phyloP scores from a whole-genome alignment of 2,329 filamentous ascomycete species.

The Samsoniella hepiali region DNA sequence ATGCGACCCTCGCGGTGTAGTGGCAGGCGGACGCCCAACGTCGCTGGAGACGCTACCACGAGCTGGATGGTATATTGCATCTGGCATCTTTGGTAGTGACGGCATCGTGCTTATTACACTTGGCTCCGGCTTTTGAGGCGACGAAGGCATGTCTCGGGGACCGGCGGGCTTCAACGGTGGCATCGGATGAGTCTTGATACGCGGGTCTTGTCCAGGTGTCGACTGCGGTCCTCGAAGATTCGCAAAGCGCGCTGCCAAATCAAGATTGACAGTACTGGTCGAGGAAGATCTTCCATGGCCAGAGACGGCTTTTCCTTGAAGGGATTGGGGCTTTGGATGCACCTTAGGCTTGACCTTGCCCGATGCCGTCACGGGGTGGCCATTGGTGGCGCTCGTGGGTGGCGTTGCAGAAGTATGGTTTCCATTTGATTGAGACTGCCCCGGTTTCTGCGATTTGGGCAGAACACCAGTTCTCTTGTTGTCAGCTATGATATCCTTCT shows the following conservation, averaged over 20 bases:
- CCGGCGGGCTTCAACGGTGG: constrained; percentile 39
- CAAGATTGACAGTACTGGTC: constrained; percentile 37
- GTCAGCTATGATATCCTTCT: constrained; percentile 58
- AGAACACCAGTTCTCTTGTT: constrained; percentile 60
- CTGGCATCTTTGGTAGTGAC: constrained; percentile 65
- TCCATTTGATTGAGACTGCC: constrained; percentile 15
- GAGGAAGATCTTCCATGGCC: constrained; percentile 29
- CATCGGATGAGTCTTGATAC: constrained; percentile 49
- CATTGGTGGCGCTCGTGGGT: not conserved
- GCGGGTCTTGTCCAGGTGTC: constrained; percentile 47
- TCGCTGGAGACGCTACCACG: constrained; percentile 66
- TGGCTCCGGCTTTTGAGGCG: constrained; percentile 41
- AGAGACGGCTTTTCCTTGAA: constrained; percentile 58
- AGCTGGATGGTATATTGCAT: constrained; percentile 75
- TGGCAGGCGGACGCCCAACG: constrained; percentile 62
- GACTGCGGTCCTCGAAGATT: constrained; percentile 47
- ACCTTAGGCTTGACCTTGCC: constrained; percentile 45
- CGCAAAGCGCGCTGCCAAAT: constrained; percentile 56
- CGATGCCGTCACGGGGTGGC: constrained; percentile 22
- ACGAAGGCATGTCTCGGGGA: constrained; percentile 51
- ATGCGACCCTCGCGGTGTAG: constrained; percentile 61
- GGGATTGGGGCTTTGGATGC: constrained; percentile 64
- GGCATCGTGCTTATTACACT: constrained; percentile 51
- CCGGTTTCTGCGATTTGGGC: constrained; percentile 31
- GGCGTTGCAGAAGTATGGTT: constrained; percentile 19